phyloP scores from a whole-genome alignment of 2,329 filamentous ascomycete species.

The Plenodomus tracheiphilus region DNA sequence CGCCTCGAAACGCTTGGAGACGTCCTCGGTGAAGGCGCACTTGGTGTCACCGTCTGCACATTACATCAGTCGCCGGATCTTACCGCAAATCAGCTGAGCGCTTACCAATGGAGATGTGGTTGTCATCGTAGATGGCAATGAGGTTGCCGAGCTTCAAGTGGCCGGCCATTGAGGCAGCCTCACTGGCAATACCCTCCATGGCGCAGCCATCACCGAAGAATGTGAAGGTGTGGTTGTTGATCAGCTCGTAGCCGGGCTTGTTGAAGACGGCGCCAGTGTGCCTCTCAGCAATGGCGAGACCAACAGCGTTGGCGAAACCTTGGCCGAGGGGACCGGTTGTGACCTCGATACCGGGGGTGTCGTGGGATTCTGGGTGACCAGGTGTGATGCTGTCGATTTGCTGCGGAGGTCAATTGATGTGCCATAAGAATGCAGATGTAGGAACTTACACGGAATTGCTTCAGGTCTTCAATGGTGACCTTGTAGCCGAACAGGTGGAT shows the following conservation, averaged over 20 bases:
- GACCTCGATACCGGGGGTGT: constrained; percentile 95
- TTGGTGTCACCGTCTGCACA: constrained; percentile 85
- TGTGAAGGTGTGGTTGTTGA: constrained; percentile 95
- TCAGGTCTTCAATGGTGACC: constrained; percentile 86
- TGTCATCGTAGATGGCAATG: constrained; percentile 97
- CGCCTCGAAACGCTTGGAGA: constrained; percentile 89
- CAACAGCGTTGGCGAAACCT: constrained; percentile 95
- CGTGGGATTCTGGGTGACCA: constrained; percentile 94
- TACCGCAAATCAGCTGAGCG: neutral
- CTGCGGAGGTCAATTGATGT: constrained; percentile 41
- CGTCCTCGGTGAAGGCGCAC: constrained; percentile 95
- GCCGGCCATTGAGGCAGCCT: constrained; percentile 89
- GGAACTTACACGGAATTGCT: constrained; percentile 86
- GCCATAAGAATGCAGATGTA: constrained; percentile 53
- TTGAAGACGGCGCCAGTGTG: constrained; percentile 93
- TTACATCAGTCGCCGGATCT: constrained; percentile 14
- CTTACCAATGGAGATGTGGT: constrained; percentile 85
- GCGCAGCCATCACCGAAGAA: constrained; percentile 98
- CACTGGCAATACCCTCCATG: constrained; percentile 95
- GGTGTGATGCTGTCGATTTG: constrained; percentile 81
- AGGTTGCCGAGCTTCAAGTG: constrained; percentile 98
- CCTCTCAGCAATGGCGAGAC: constrained; percentile 94
- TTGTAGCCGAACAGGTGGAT: constrained; percentile 95
- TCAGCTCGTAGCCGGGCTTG: constrained; percentile 87
- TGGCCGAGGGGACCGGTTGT: constrained; percentile 97